Conservation (phyloP, 2,329 filamentous ascomycete genomes). For the Colletotrichum camelliae region DNA sequence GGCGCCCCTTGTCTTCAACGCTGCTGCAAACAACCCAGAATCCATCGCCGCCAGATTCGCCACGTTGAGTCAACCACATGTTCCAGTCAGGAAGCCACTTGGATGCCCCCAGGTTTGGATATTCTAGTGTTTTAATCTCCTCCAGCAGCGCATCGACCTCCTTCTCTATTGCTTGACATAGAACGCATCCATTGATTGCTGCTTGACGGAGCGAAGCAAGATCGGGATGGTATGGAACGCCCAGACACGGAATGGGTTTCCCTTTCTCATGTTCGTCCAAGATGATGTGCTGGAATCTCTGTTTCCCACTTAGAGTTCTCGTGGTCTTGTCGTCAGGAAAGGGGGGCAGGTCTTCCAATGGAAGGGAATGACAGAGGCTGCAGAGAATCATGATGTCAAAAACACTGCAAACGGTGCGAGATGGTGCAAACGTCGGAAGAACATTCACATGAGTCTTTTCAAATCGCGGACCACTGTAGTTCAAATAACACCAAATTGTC, state of each 20-base stretch:
- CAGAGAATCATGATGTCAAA: background rate
- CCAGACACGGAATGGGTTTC: background rate
- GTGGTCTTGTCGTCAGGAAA: background rate
- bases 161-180: background rate
- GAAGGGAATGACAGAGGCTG: background rate
- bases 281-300: background rate
- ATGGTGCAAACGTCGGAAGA: background rate
- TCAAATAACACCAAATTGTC: background rate
- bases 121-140: background rate
- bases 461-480: background rate
- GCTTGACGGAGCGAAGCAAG: slow-evolving; percentile 2
- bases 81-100: background rate
- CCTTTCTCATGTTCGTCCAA: background rate
- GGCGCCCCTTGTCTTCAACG: background rate
- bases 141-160: background rate
- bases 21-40: slow-evolving; percentile 7
- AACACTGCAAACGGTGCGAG: background rate
- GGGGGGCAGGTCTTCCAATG: background rate
- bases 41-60: background rate
- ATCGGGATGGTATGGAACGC: background rate
- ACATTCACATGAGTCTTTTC: background rate
- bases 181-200: background rate
- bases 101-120: background rate
- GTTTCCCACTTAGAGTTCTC: background rate
- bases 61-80: slow-evolving; percentile 6